Base-by-base conservation (phyloP, 2,329 filamentous ascomycete species). In the Penicillium sp. region DNA sequence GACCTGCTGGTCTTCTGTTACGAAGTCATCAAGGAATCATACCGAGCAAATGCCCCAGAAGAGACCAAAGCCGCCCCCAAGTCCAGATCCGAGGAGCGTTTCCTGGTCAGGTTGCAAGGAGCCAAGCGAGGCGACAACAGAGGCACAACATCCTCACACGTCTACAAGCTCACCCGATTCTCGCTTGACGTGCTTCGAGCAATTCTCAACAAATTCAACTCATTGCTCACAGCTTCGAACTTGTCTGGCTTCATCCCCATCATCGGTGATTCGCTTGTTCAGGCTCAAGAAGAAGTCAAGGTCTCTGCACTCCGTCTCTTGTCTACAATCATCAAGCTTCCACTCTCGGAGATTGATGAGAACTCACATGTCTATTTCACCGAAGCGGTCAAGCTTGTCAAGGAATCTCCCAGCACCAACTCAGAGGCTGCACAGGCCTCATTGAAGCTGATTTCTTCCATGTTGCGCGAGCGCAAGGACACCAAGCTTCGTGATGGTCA, bases 1-100 rank as follows among this genome's bases (percentile, higher is more conserved):
- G 91, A 96, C 61, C 87, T 93, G 39, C 78, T 99, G n/a, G 78
- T 96, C 0, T 97, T 99, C 73, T 96, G 92, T 71, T 97, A 96
- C 70, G 91, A 97, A 71, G 83, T 97, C 44, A 90, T 97, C 39
- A 90, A 95, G 68, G 88, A 92, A 59, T 89, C 91, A 0, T 95
- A 96, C 72, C 84, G 84, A 56, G 84, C 83, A 54, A 79, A 82
- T 50, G 83, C 79, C 63, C 79, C 77, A 7, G 70, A 18, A 57
- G 66, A 44, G 31, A 54, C 45, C 53, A 57, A 58, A 60, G 59
- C 57, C 46, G 45, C 44, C 51, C 65, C 54, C 49, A 71, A 61
- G 55, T 61, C 71, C 39, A 59, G 62, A 7, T 60, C 60, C 13
- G 67, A 70, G 50, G 55, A 67, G 52, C 86, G 88, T 52, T 97